These are phyloP conservation scores for Pleomassaria siparia DNA, from an alignment of 2,329 filamentous ascomycete species.

Conservation along the genomic window DNA sequence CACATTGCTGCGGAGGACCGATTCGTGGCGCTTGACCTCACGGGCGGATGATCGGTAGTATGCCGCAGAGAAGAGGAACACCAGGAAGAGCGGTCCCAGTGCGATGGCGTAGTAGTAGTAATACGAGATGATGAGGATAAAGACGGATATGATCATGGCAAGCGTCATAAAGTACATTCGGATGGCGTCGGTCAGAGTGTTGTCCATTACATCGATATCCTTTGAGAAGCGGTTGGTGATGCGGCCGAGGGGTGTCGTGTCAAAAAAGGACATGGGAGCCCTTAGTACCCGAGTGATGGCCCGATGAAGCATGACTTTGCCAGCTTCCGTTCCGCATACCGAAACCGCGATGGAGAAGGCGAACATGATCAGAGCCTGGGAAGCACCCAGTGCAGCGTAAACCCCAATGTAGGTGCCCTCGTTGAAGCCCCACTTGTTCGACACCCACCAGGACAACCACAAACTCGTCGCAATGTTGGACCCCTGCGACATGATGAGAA, in stretches of 20 bases:
- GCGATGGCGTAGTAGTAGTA: constrained; percentile 85
- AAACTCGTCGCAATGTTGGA: constrained; percentile 85
- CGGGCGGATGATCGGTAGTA: constrained; percentile 92
- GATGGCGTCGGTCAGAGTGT: constrained; percentile 83
- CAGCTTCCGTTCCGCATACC: constrained; percentile 76
- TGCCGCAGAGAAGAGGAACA: constrained; percentile 79
- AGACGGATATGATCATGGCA: constrained; percentile 78
- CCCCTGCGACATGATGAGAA: constrained; percentile 74
- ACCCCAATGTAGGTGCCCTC: constrained; percentile 70
- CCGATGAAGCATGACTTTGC: constrained; percentile 76
- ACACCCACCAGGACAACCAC: constrained; percentile 95
- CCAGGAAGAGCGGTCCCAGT: constrained; percentile 66
- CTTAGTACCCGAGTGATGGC: constrained; percentile 75
- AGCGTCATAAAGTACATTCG: constrained; percentile 90
- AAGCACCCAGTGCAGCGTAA: constrained; percentile 70
- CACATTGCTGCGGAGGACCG: constrained; percentile 81
- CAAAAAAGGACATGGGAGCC: constrained; percentile 86
- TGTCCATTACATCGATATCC: constrained; percentile 96
- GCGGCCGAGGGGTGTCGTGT: constrained; percentile 90
- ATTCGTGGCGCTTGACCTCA: constrained; percentile 92
- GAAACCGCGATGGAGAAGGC: constrained; percentile 77
- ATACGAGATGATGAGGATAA: constrained; percentile 89
- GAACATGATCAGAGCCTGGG: constrained; percentile 77
- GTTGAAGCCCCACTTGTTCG: constrained; percentile 68
- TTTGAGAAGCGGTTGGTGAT: constrained; percentile 97